A percentile compares a stretch with the other conserved stretches of the same genome.
Evolutionary conservation across 257 asterid genomes (phyloP).

Genomic region (Perilla frutescens): DNA sequence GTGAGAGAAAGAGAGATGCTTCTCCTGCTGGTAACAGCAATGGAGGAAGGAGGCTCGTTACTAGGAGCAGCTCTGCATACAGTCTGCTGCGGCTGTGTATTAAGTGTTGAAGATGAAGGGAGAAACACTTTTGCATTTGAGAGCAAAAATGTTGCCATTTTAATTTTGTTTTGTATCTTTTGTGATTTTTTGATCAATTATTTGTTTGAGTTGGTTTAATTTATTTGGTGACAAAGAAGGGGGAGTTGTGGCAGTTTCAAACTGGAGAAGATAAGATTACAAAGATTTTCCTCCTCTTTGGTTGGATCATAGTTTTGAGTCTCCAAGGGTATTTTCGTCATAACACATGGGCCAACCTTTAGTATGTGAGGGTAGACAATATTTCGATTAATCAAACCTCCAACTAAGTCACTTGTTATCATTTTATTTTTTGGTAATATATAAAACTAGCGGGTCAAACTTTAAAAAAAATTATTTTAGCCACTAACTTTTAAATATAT

Average conservation of each 20-base stretch:
- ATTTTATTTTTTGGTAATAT: too few species aligned
- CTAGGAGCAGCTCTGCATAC: slow-evolving; percentile 47
- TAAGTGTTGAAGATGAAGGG: slow-evolving; percentile 37
- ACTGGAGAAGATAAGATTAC: slow-evolving; percentile 65
- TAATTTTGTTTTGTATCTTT: neutral
- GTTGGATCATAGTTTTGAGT: slow-evolving; percentile 35
- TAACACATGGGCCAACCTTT: neutral
- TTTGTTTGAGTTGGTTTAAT: neutral
- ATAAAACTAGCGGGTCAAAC: too few species aligned
- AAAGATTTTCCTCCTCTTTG: slow-evolving; percentile 50
- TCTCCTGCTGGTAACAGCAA: slow-evolving; percentile 47
- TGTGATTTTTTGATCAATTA: neutral
- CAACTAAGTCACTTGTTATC: too few species aligned
- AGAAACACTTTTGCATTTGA: slow-evolving; percentile 59
- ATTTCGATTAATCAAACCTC: too few species aligned
- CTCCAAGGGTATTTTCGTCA: slow-evolving; percentile 3
- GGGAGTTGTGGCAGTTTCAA: slow-evolving; percentile 46
- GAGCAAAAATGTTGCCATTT: slow-evolving; percentile 73
- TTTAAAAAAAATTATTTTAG: too few species aligned
- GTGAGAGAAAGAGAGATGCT: slow-evolving; percentile 51
- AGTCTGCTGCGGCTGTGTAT: slow-evolving; percentile 41
- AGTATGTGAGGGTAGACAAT: too few species aligned
- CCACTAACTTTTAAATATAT: too few species aligned
- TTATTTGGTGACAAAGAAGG: slow-evolving; percentile 48
- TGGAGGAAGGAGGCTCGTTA: slow-evolving; percentile 34